Percentiles rank a stretch among this genome's conserved stretches.
Evolutionary conservation across 176 grass and related monocot genomes (phyloP).

Genomic region (Chrysopogon serrulatus): DNA sequence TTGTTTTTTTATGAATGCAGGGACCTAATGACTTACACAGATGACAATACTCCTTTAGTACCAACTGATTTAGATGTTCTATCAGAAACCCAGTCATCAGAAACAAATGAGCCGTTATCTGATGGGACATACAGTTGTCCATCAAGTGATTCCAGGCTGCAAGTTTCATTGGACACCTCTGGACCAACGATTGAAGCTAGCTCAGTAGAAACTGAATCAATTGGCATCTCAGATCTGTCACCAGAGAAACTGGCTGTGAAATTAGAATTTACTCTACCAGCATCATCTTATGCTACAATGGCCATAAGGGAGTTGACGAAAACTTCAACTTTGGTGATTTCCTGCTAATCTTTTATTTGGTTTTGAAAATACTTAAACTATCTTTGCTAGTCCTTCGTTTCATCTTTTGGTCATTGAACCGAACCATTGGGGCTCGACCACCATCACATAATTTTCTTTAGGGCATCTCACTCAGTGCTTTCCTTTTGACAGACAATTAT

Average conservation of each 20-base stretch:
- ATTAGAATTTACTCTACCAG: constrained; percentile 80
- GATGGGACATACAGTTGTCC: constrained; percentile 13
- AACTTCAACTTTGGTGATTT: constrained; percentile 78
- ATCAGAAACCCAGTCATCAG: constrained; percentile 23
- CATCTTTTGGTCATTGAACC: background rate
- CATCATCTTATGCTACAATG: constrained; percentile 98
- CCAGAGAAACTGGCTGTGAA: constrained; percentile 69
- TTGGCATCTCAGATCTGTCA: constrained; percentile 34
- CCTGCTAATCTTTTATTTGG: background rate
- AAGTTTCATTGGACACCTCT: constrained; percentile 18
- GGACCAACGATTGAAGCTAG: constrained; percentile 17
- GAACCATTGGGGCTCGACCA: background rate
- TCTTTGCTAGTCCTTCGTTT: background rate
- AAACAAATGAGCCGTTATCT: constrained; percentile 29
- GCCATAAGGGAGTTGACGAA: constrained; percentile 90
- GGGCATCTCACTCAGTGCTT: background rate
- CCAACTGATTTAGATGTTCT: constrained; percentile 78
- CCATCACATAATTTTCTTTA: background rate
- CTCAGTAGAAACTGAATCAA: constrained; percentile 3
- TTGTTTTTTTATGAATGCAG: constrained; percentile 40
- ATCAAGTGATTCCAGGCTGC: background rate
- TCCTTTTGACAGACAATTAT: background rate
- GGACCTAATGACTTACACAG: constrained; percentile 62
- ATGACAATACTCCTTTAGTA: constrained; percentile 51
- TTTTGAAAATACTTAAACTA: background rate